phyloP scores from a whole-genome alignment of 1,284 basidiomycete genomes.

The Agroathelia rolfsii region DNA sequence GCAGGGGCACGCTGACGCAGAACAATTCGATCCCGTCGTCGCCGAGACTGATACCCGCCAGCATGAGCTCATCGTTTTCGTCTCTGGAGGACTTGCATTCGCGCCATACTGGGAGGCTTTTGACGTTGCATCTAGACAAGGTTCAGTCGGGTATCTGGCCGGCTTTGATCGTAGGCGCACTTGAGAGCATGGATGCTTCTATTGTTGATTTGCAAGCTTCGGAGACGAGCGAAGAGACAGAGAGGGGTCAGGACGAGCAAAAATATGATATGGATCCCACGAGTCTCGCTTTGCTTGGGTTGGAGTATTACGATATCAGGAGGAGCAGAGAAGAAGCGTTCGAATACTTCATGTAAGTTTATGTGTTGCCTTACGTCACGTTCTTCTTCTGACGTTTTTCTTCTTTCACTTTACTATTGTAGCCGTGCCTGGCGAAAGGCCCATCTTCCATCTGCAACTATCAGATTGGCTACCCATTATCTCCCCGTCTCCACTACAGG shows the following conservation, averaged over 20 bases:
- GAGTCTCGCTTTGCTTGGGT: slow-evolving; percentile 55
- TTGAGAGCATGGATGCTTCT: slow-evolving; percentile 48
- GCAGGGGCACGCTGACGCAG: too few species aligned
- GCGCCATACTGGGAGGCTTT: slow-evolving; percentile 45
- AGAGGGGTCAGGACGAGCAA: too few species aligned
- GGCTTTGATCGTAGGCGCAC: slow-evolving; percentile 62
- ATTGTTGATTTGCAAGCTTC: slow-evolving; percentile 35
- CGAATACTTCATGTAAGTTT: slow-evolving; percentile 64
- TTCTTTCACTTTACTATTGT: slow-evolving; percentile 9
- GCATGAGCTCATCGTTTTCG: slow-evolving; percentile 57
- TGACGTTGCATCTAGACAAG: slow-evolving; percentile 71
- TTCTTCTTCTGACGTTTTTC: slow-evolving; percentile 4
- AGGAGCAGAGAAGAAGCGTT: slow-evolving; percentile 66
- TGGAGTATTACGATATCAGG: slow-evolving; percentile 63
- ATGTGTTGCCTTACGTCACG: slow-evolving; percentile 3
- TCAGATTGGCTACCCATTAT: slow-evolving; percentile 64
- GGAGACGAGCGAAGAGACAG: too few species aligned
- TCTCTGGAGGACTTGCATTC: slow-evolving; percentile 61
- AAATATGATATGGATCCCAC: slow-evolving; percentile 77
- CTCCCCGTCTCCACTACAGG: slow-evolving; percentile 41
- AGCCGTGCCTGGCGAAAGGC: slow-evolving; percentile 75
- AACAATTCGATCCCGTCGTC: slow-evolving; percentile 48
- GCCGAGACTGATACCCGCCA: slow-evolving; percentile 40
- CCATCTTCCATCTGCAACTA: slow-evolving; percentile 60
- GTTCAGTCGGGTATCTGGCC: slow-evolving; percentile 73